These are phyloP conservation scores for Mucor velutinosus DNA, from an alignment of 371 early-diverging fungal genomes.

Conservation along the genomic window DNA sequence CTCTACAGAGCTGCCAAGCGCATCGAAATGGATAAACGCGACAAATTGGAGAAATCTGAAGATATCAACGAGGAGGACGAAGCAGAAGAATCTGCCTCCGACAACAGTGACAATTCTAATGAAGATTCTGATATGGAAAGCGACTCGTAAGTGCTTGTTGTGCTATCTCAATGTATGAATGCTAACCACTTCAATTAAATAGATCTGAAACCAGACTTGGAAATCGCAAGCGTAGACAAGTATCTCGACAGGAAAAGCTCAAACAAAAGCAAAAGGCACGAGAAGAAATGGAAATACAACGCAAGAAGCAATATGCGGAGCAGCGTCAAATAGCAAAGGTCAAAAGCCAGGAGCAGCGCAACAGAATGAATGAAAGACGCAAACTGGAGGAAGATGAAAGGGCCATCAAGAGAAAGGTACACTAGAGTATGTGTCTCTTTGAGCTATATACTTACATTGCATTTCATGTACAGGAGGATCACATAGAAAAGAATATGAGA, in stretches of 20 bases:
- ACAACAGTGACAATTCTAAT: conserved; percentile 7
- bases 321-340: conserved; percentile 52
- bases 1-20: conserved; percentile 27
- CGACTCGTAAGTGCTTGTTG: conserved; percentile 23
- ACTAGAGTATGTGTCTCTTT: background rate
- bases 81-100: conserved; percentile 14
- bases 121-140: conserved; percentile 30
- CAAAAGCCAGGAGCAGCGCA: conserved; percentile 47
- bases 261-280: conserved; percentile 54
- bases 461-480: conserved; percentile 47
- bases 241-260: conserved; percentile 57
- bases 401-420: conserved; percentile 42
- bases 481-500: conserved; percentile 65
- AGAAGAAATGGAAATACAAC: conserved; percentile 46
- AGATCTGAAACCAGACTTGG: conserved; percentile 8
- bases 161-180: no score
- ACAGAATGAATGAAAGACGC: conserved; percentile 50
- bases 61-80: conserved; percentile 17
- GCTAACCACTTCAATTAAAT: background rate
- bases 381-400: conserved; percentile 56
- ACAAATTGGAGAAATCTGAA: conserved; percentile 25
- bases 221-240: conserved; percentile 31
- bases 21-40: conserved; percentile 35
- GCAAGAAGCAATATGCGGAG: conserved; percentile 40
- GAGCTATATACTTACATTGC: no score